Percentiles rank a stretch among this genome's conserved stretches.
Conservation (phyloP, 2,329 filamentous ascomycete genomes). For the Arthroderma sp. region DNA sequence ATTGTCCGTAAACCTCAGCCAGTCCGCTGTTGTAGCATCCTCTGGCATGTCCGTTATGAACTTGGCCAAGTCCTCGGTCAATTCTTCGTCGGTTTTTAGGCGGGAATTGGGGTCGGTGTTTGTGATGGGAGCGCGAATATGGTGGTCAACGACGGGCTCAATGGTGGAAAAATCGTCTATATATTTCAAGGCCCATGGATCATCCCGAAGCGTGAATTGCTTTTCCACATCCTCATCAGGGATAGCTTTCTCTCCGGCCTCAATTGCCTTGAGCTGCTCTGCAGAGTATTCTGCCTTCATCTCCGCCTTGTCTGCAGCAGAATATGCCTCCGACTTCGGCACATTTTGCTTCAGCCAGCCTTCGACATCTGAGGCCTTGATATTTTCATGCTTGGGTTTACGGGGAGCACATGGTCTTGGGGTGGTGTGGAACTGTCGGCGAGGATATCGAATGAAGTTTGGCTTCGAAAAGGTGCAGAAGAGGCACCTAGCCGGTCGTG, state of each 20-base stretch:
- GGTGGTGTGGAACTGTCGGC: slow-evolving; percentile 40
- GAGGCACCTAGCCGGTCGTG: slow-evolving; percentile 39
- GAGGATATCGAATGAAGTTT: slow-evolving; percentile 31
- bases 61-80: slow-evolving; percentile 45
- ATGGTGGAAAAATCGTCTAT: slow-evolving; percentile 71
- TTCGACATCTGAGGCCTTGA: slow-evolving; percentile 24
- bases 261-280: slow-evolving; percentile 68
- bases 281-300: slow-evolving; percentile 61
- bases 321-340: slow-evolving; percentile 46
- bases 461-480: slow-evolving; percentile 39
- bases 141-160: slow-evolving; percentile 66
- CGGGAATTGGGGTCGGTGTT: slow-evolving; percentile 46
- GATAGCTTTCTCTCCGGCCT: slow-evolving; percentile 67
- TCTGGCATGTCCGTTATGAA: slow-evolving; percentile 36
- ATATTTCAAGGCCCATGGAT: slow-evolving; percentile 62
- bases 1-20: slow-evolving; percentile 34
- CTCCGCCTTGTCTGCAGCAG: slow-evolving; percentile 49
- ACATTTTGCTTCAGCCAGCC: slow-evolving; percentile 16
- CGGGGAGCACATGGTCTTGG: slow-evolving; percentile 21
- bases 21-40: slow-evolving; percentile 36
- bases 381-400: slow-evolving; percentile 30
- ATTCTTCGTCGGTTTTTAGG: slow-evolving; percentile 52
- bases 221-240: slow-evolving; percentile 59
- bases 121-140: slow-evolving; percentile 39
- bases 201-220: slow-evolving; percentile 59